Percentiles rank a stretch among this genome's conserved stretches.
These are phyloP conservation scores for Zanthoxylum bungeanum DNA, from an alignment of 345 rosid genomes.

Conservation along the genomic window DNA sequence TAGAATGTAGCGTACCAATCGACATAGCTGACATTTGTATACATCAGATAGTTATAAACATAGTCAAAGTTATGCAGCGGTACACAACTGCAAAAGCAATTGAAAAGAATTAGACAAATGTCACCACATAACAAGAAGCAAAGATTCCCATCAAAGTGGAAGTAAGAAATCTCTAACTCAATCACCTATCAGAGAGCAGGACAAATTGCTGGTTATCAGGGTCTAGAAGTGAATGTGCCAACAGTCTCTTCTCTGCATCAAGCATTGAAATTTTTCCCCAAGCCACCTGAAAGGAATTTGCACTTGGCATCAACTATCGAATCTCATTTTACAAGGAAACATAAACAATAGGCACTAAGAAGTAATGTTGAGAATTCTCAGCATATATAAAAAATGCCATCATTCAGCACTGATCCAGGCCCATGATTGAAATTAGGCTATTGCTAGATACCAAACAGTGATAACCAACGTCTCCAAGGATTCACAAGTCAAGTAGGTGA, in stretches of 20 bases:
- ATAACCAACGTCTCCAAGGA: not conserved
- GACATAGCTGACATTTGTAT: slow-evolving; percentile 57
- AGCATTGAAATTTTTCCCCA: slow-evolving; percentile 78
- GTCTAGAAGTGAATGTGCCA: slow-evolving; percentile 62
- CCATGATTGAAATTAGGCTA: not conserved
- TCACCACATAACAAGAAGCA: slow-evolving; percentile 9
- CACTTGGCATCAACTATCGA: not conserved
- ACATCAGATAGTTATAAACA: slow-evolving; percentile 53
- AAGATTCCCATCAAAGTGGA: not conserved
- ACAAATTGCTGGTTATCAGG: slow-evolving; percentile 73
- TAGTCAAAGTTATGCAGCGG: slow-evolving; percentile 60
- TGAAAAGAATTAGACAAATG: slow-evolving; percentile 7
- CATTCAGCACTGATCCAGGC: not conserved
- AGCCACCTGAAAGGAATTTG: slow-evolving; percentile 40
- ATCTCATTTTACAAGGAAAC: slow-evolving; percentile 4
- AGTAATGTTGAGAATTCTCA: not conserved
- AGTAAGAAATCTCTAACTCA: slow-evolving; percentile 8
- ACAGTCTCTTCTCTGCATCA: slow-evolving; percentile 65
- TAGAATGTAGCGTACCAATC: slow-evolving; percentile 44
- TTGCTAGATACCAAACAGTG: not conserved
- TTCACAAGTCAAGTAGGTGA: not conserved
- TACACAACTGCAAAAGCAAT: slow-evolving; percentile 44
- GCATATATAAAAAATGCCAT: not conserved
- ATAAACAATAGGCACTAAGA: not conserved
- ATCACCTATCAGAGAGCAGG: slow-evolving; percentile 67